Conservation (phyloP, 306 rosid species). For the Cucurbita argyrosperma region DNA sequence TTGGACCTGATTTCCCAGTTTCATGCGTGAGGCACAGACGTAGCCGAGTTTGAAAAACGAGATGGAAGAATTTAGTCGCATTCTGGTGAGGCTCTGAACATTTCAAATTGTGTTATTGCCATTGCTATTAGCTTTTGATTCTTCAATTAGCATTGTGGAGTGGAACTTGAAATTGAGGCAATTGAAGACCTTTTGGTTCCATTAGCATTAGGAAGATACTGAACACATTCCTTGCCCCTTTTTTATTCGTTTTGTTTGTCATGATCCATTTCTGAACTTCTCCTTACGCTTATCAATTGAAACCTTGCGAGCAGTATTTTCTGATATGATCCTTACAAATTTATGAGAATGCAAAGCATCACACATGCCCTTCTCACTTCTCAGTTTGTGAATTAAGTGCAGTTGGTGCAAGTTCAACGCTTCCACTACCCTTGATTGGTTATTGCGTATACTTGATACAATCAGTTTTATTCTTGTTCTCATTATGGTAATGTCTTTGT, state of each 20-base stretch:
- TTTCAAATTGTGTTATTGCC: neutral
- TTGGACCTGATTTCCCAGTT: conserved; percentile 72
- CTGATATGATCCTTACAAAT: neutral
- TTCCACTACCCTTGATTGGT: neutral
- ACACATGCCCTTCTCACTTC: neutral
- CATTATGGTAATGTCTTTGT: neutral
- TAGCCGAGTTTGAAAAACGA: neutral
- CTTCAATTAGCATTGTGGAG: neutral
- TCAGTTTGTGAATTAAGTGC: neutral
- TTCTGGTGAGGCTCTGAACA: neutral
- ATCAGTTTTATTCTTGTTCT: neutral
- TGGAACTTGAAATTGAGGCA: neutral
- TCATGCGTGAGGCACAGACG: conserved; percentile 35
- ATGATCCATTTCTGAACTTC: neutral
- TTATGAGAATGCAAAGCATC: neutral
- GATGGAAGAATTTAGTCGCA: neutral
- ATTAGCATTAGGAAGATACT: neutral
- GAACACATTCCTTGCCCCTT: neutral
- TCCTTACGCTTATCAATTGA: neutral
- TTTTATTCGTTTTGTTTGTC: neutral
- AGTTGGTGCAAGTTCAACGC: neutral
- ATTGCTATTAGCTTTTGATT: neutral
- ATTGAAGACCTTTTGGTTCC: neutral
- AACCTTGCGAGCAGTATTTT: neutral
- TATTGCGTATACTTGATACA: neutral